Evolutionary conservation across 306 rosid genomes (phyloP).

Genomic region (Medicago lupulina): DNA sequence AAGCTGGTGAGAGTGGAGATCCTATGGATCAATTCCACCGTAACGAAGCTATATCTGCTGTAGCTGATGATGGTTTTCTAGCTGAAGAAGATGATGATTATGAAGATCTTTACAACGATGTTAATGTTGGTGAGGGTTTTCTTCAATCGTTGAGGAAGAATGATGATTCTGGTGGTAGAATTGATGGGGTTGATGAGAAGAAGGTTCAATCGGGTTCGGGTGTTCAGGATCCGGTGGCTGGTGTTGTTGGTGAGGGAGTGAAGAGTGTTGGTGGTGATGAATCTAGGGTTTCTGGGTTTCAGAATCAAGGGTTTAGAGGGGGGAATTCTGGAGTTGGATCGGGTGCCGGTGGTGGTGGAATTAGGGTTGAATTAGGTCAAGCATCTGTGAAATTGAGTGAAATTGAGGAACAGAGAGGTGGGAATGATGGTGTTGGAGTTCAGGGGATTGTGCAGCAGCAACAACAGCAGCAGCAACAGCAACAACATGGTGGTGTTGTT

Average conservation of each 20-base stretch:
- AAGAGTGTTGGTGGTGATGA: constrained; percentile 39
- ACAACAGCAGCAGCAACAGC: constrained; percentile 57
- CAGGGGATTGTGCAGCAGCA: constrained; percentile 64
- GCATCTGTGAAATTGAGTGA: constrained; percentile 58
- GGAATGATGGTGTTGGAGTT: constrained; percentile 50
- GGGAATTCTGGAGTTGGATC: constrained; percentile 65
- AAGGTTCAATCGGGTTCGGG: constrained; percentile 50
- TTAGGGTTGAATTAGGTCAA: constrained; percentile 85
- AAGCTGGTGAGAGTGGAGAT: constrained; percentile 76
- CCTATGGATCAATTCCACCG: constrained; percentile 91
- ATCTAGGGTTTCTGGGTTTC: constrained; percentile 60
- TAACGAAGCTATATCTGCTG: constrained; percentile 98
- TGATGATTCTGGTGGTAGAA: constrained; percentile 66
- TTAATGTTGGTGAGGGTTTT: constrained; percentile 92
- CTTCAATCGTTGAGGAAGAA: constrained; percentile 79
- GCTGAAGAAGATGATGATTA: constrained; percentile 94
- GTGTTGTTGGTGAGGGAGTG: constrained; percentile 34
- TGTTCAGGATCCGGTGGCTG: constrained; percentile 43
- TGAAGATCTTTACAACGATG: constrained; percentile 96
- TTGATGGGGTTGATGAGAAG: constrained; percentile 57
- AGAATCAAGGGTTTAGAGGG: constrained; percentile 76
- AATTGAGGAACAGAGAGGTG: constrained; percentile 64
- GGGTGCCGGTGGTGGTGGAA: constrained; percentile 57
- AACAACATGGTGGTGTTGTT: constrained; percentile 45
- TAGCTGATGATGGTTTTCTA: constrained; percentile 84